Base-by-base conservation (phyloP, 2,329 filamentous ascomycete species). In the Aspergillus sp. region DNA sequence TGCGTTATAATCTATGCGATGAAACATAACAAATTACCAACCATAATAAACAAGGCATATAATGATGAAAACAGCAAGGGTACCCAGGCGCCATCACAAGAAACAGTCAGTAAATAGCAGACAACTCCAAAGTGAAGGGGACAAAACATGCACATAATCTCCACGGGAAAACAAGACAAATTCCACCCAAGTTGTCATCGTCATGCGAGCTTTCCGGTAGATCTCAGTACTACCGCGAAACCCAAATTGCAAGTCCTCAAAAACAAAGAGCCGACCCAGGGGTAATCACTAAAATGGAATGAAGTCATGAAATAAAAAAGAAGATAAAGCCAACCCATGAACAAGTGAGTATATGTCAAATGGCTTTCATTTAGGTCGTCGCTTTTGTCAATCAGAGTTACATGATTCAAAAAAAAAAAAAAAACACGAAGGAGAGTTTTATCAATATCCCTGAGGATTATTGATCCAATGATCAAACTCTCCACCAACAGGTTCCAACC, bases 391-490 rank as follows among this genome's bases (percentile, higher is more conserved):
- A 52, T 27, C 44, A n/a, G 15, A 44, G 33, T 59, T 47, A 46
- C 31, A 53, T 41, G 24, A 43, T 49, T 12, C 19, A 46, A 24
- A 37, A 19, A 15, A 21, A 21, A 21, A 21, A 21, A 21, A 19
- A 19, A 19, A 19, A 19, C 48, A 50, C 41, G 14, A 41, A 12
- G 53, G 33, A 31, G 27, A 31, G 27, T 31, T 31, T 11, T 9
- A 15, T 57, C 56, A 63, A 47, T 61, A 67, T 46, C 57, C 57
- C 3, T 47, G 51, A 17, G 40, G 47, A 37, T 76, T 55, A 53
- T 72, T 66, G 62, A 81, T 70, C 78, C 78, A 80, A 48, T 77
- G 75, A 46, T 80, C 78, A 59, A 80, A 79, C 47, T 81, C 77
- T 17, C 75, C 74, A 41, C 72, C 73, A 50, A 73, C 68, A 47